A percentile compares a stretch with the other conserved stretches of the same genome.
Conservation (phyloP, 2,329 filamentous ascomycete genomes). For the Epichloe uncinata region DNA sequence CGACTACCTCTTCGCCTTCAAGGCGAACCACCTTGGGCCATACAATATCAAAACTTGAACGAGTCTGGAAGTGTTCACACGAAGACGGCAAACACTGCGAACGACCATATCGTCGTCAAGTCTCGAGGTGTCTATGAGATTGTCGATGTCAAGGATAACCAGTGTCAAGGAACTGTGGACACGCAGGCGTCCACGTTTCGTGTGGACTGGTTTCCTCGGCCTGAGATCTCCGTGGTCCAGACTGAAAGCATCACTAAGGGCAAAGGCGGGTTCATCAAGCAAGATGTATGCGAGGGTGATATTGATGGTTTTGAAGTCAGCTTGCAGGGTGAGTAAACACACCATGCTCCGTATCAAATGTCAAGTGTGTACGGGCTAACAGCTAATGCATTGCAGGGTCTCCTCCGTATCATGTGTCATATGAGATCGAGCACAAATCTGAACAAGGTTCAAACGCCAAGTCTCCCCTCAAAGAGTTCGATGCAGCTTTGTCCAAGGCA, state of each 20-base stretch:
- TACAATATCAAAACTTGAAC: constrained; percentile 60
- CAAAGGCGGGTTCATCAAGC: constrained; percentile 50
- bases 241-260: constrained; percentile 44
- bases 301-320: constrained; percentile 77
- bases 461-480: constrained; percentile 57
- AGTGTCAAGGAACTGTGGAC: constrained; percentile 74
- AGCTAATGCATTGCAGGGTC: constrained; percentile 36
- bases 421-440: constrained; percentile 63
- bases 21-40: constrained; percentile 72
- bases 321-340: constrained; percentile 49
- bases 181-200: constrained; percentile 59
- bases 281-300: constrained; percentile 85
- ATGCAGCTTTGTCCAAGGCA: constrained; percentile 61
- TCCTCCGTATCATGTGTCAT: constrained; percentile 71
- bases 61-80: constrained; percentile 32
- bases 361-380: constrained; percentile 16
- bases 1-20: constrained; percentile 72
- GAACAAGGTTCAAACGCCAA: constrained; percentile 51
- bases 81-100: constrained; percentile 39
- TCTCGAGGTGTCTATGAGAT: constrained; percentile 69
- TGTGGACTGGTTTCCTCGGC: constrained; percentile 75
- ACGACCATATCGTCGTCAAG: constrained; percentile 55
- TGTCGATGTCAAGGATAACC: constrained; percentile 59
- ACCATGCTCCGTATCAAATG: not conserved
- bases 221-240: constrained; percentile 53